Evolutionary conservation across 23 red algal species (phyloP), one percentile per base, ranked within the genome.

Genomic region (Chondrus crispus): DNA sequence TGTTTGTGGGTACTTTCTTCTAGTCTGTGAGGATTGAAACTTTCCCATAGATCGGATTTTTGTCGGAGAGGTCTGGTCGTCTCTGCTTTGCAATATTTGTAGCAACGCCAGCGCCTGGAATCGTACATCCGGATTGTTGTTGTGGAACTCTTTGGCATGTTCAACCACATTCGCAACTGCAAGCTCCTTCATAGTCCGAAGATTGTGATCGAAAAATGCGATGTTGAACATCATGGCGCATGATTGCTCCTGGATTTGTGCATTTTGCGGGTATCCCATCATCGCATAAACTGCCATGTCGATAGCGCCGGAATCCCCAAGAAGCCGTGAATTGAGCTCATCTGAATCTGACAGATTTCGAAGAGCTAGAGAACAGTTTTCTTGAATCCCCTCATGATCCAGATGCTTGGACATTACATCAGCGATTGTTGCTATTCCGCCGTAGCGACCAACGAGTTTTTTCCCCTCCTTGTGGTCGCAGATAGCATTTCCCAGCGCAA

Each of bases 221-320:
- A 94, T 87, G 46, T 88, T 87, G 57, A 68, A 43, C 53, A 94
- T 22, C 82, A 94, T 87, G 18, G 92, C 92, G 51, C 48, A 81
- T 52, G 62, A 82, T 51, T 94, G 92, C 53, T 94, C 92, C 78
- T 94, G 92, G 74, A 94, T 88, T 44, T 62, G 47, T 3, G 58
- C 92, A 37, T 94, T 94, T 5, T 88, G 71, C 18, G 51, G 83
- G 40, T 88, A 88, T 29, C 81, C 62, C 92, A 78, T 77, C 48
- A 86, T 79, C 30, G 92, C 73, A 33, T 74, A 49, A 26, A 88
- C 43, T 37, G 60, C 80, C 2, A 74, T 53, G 39, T 94, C 84
- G 81, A 94, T 73, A 36, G 84, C 92, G 28, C 83, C 92, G n/a
- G 68, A 88, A 35, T 87, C 92, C 33, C 40, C 82, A 62, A 93